These are phyloP conservation scores for Geotrichum carabidarum DNA, from an alignment of 1,139 yeast species.

Conservation along the genomic window DNA sequence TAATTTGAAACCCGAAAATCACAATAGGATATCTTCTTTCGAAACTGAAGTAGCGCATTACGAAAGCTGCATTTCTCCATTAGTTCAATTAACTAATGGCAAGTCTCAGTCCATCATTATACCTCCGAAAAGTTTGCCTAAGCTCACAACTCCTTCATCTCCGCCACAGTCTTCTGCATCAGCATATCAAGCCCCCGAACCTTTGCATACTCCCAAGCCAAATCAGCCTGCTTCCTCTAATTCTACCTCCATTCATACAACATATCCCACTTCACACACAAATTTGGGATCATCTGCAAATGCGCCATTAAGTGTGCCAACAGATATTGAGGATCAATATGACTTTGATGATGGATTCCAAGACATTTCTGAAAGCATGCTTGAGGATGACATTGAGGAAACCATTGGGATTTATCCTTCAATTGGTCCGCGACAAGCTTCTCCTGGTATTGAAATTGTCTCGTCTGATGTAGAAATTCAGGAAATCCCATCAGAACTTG, in stretches of 20 bases:
- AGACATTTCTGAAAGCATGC: not conserved
- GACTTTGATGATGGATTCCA: slow-evolving; percentile 9
- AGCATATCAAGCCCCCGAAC: not conserved
- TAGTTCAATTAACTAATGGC: not conserved
- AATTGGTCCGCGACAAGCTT: not conserved
- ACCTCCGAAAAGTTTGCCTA: not conserved
- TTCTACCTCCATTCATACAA: not conserved
- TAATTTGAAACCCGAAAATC: not conserved
- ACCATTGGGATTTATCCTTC: not conserved
- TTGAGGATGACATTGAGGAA: not conserved
- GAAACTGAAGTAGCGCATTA: slow-evolving; percentile 1
- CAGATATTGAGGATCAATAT: slow-evolving; percentile 3
- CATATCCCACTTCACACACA: not conserved
- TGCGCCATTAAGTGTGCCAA: not conserved
- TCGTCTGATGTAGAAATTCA: slow-evolving; percentile 9
- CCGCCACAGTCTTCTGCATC: not conserved
- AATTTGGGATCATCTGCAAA: not conserved
- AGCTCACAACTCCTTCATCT: not conserved
- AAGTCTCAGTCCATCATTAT: not conserved
- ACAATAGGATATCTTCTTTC: not conserved
- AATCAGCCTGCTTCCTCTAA: not conserved
- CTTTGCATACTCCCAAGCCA: not conserved
- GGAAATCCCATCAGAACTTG: not conserved
- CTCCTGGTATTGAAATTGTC: slow-evolving; percentile 12
- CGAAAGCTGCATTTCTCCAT: not conserved